Conservation (phyloP, 805 yeast species). For the Saccharomyces paradoxus region DNA sequence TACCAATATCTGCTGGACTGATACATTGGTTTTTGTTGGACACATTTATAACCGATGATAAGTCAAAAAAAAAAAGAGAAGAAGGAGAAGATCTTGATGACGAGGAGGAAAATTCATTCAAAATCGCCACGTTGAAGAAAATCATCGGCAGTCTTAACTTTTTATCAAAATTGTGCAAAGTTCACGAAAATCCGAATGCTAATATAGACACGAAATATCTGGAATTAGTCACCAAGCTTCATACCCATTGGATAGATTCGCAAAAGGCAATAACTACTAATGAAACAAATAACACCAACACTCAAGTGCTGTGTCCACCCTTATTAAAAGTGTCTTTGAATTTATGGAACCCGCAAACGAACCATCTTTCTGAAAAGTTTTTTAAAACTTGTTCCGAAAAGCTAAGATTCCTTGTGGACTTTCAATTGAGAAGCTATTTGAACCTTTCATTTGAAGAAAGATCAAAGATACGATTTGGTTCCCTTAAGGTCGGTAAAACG, state of each 20-base stretch:
- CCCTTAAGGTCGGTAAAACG: conserved; percentile 5
- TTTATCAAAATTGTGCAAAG: conserved; percentile 14
- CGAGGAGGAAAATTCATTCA: conserved; percentile 7
- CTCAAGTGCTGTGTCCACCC: conserved; percentile 2
- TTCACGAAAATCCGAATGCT: conserved; percentile 12
- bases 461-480: conserved; percentile 17
- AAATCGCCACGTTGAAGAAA: conserved; percentile 16
- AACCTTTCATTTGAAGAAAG: conserved; percentile 20
- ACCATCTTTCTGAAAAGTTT: conserved; percentile 16
- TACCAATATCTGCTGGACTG: conserved; percentile 19
- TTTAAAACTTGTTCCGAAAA: conserved; percentile 25
- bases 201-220: conserved; percentile 18
- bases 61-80: background rate
- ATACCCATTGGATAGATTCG: conserved; percentile 7
- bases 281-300: background rate
- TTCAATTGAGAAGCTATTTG: conserved; percentile 21
- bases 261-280: background rate
- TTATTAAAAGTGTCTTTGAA: conserved; percentile 22
- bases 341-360: conserved; percentile 25
- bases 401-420: conserved; percentile 25
- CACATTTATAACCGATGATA: conserved; percentile 7
- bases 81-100: background rate
- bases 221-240: conserved; percentile 15
- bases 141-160: conserved; percentile 20
- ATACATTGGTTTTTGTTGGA: conserved; percentile 25